These are phyloP conservation scores for Myriosclerotinia scirpicola DNA, from an alignment of 2,329 filamentous ascomycete species.

Conservation along the genomic window DNA sequence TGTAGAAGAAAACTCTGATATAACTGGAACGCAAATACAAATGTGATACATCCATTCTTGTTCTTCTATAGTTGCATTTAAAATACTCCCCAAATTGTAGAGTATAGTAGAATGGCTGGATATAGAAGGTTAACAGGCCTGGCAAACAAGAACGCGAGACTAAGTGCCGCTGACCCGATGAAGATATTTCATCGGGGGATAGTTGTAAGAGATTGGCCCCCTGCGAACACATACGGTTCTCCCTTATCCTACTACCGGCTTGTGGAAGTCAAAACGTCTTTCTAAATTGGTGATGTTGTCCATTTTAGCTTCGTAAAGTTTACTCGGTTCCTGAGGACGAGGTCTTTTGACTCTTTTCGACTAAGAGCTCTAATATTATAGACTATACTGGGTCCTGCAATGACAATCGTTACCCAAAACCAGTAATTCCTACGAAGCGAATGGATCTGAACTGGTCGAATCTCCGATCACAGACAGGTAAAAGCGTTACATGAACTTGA, in stretches of 20 bases:
- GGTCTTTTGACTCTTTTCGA: conserved; percentile 12
- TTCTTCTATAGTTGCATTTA: neutral
- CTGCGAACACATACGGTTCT: conserved; percentile 17
- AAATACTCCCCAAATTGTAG: neutral
- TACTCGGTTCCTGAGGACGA: neutral
- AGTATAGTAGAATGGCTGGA: neutral
- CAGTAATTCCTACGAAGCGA: neutral
- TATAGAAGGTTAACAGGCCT: neutral
- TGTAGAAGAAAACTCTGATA: conserved; percentile 1
- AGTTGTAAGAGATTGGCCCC: neutral
- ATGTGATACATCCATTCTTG: neutral
- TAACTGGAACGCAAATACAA: conserved; percentile 16
- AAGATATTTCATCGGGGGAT: conserved; percentile 6
- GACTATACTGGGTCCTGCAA: conserved; percentile 7
- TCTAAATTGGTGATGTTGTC: neutral
- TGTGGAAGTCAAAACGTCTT: conserved; percentile 18
- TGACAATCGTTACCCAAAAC: conserved; percentile 9
- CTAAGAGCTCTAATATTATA: conserved; percentile 16
- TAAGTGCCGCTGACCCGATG: conserved; percentile 22
- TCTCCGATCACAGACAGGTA: conserved; percentile 1
- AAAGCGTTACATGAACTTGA: conserved; percentile 3
- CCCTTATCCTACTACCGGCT: too few relatives aligned
- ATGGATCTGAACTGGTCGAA: neutral
- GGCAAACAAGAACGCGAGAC: neutral
- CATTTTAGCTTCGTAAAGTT: neutral